Evolutionary conservation across 2,329 filamentous ascomycete species (phyloP), one percentile per base, ranked within the genome.

Genomic region (Seiridium unicorne): DNA sequence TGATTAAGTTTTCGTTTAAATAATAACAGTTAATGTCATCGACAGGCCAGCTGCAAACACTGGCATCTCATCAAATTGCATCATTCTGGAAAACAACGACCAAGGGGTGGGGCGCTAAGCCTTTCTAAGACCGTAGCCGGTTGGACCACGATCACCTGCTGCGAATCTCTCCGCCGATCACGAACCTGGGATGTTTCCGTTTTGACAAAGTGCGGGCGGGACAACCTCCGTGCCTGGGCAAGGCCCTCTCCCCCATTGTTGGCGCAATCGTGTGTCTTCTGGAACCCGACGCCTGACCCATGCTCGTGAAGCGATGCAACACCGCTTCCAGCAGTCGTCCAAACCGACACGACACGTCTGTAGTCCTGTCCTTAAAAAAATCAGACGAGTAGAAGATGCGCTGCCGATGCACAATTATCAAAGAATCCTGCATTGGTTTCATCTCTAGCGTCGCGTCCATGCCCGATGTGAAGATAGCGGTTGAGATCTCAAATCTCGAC

Each of bases 161-260:
- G 56, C 57, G 57, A 61, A 55, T 59, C 56, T 58, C 40, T 58
- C 35, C 58, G 60, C 60, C 60, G 60, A 61, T 61, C 60, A 59
- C 56, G 56, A 44, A 61, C 60, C 57, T 61, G 60, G 60, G 54
- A 61, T 61, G 60, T 61, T 61, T 59, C 57, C 59, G 51, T 59
- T 59, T 61, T 59, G 53, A 36, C 31, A 32, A 51, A 58, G 42
- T n/a, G 11, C 9, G n/a, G 10, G 38, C 57, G 47, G 57, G 35
- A 36, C 56, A 58, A 26, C 47, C 40, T 54, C 48, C 36, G 57
- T 54, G 38, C 47, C 57, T 54, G 48, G 56, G 31, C 44, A 51
- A 44, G 57, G 36, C 48, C 31, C 31, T 13, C 3, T 53, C 18
- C 49, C 11, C 32, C 34, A 36, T 35, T 42, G 38, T 55, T 40